A percentile compares a stretch with the other conserved stretches of the same genome.
phyloP scores from a whole-genome alignment of 2,329 filamentous ascomycete species.

The Exophiala alcalophila region DNA sequence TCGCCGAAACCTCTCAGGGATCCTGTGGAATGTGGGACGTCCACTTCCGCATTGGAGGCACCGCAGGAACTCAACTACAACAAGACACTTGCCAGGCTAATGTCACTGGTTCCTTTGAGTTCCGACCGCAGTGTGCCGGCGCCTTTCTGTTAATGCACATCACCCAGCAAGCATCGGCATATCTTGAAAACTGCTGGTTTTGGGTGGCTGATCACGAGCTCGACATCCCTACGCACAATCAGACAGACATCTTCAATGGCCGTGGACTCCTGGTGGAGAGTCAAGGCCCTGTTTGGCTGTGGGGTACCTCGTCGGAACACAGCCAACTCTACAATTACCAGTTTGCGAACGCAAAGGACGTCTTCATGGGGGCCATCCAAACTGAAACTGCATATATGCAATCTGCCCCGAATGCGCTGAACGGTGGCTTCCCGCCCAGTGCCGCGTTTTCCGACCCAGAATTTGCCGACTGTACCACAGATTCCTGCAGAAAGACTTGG shows the following conservation, averaged over 20 bases:
- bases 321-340: conserved; percentile 74
- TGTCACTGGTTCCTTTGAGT: conserved; percentile 56
- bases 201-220: conserved; percentile 92
- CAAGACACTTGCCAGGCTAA: conserved; percentile 76
- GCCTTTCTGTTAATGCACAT: conserved; percentile 64
- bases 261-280: conserved; percentile 80
- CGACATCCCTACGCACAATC: conserved; percentile 65
- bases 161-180: conserved; percentile 59
- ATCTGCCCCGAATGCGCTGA: conserved; percentile 80
- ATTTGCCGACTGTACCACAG: conserved; percentile 60
- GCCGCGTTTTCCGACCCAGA: conserved; percentile 63
- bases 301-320: conserved; percentile 66
- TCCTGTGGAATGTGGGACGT: conserved; percentile 86
- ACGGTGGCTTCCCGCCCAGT: conserved; percentile 60
- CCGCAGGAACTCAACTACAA: conserved; percentile 78
- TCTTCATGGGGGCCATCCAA: conserved; percentile 82
- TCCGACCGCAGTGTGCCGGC: conserved; percentile 67
- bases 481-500: conserved; percentile 69
- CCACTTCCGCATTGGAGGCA: conserved; percentile 90
- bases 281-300: conserved; percentile 74
- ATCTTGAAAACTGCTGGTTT: conserved; percentile 86
- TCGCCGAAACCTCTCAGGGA: conserved; percentile 62
- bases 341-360: conserved; percentile 69
- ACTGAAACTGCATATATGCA: conserved; percentile 77
- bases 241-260: conserved; percentile 77